These are phyloP conservation scores for Sclerotinia subarctica DNA, from an alignment of 2,329 filamentous ascomycete species.

Conservation along the genomic window DNA sequence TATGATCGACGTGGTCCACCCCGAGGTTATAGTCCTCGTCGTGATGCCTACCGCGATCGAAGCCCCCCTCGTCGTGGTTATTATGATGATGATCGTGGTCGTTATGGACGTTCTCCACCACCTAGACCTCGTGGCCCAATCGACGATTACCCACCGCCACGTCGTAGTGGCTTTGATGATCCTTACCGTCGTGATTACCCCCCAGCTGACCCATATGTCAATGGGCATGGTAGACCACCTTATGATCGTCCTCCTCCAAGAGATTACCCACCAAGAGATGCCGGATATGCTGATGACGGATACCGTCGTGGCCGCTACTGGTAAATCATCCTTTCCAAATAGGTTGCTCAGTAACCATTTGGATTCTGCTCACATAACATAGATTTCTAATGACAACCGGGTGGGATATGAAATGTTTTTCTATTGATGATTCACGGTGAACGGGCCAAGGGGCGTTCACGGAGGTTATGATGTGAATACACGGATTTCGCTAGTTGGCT, in stretches of 20 bases:
- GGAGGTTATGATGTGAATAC: slow-evolving; percentile 22
- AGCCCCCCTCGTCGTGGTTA: slow-evolving; percentile 80
- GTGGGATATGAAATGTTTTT: slow-evolving; percentile 22
- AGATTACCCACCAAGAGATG: slow-evolving; percentile 39
- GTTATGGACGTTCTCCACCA: slow-evolving; percentile 78
- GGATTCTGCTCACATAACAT: slow-evolving; percentile 24
- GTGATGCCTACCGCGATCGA: slow-evolving; percentile 81
- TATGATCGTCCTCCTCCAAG: slow-evolving; percentile 48
- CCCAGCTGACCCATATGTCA: slow-evolving; percentile 54
- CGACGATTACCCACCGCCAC: slow-evolving; percentile 73
- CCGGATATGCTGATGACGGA: slow-evolving; percentile 35
- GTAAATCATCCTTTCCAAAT: slow-evolving; percentile 29
- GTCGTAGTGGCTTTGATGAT: slow-evolving; percentile 69
- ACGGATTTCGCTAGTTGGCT: slow-evolving; percentile 19
- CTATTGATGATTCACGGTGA: slow-evolving; percentile 20
- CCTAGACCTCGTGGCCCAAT: slow-evolving; percentile 62
- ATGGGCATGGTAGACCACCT: slow-evolving; percentile 47
- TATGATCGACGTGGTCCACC: slow-evolving; percentile 80
- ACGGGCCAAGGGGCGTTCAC: slow-evolving; percentile 19
- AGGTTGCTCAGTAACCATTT: slow-evolving; percentile 12
- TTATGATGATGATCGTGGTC: slow-evolving; percentile 75
- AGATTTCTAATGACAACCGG: slow-evolving; percentile 22
- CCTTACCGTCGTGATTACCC: slow-evolving; percentile 70
- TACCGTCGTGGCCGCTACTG: slow-evolving; percentile 37
- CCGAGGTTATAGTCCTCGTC: slow-evolving; percentile 81